phyloP scores from a whole-genome alignment of 2,329 filamentous ascomycete species.

The Tympanopsis confertula region DNA sequence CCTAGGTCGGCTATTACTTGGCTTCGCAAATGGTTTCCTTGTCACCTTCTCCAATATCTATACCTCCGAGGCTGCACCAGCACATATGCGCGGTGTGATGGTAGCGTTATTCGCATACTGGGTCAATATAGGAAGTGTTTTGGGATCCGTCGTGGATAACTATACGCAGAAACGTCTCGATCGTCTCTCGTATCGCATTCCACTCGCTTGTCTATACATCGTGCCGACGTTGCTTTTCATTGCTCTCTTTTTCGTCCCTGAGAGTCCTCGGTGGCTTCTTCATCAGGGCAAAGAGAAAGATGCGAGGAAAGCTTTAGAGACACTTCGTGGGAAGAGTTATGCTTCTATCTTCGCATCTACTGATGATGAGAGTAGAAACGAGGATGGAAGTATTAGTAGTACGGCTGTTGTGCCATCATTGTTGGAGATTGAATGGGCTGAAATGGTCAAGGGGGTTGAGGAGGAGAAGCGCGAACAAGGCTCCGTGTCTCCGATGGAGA shows the following conservation, averaged over 20 bases:
- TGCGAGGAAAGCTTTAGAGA: constrained; percentile 13
- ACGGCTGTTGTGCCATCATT: constrained; percentile 10
- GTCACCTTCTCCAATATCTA: constrained; percentile 34
- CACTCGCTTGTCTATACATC: constrained; percentile 29
- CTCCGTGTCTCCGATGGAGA: constrained; percentile 20
- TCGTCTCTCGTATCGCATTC: constrained; percentile 32
- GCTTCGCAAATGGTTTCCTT: constrained; percentile 28
- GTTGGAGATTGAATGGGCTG: constrained; percentile 24
- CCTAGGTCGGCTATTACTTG: constrained; percentile 29
- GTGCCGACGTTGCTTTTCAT: constrained; percentile 32
- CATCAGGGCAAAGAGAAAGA: constrained; percentile 13
- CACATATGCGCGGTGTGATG: constrained; percentile 34
- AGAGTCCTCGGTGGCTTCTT: constrained; percentile 30
- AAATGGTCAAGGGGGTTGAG: constrained; percentile 24
- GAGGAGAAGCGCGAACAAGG: constrained; percentile 19
- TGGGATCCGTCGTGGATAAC: constrained; percentile 31
- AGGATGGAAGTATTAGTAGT: constrained; percentile 7
- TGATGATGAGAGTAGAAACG: constrained; percentile 6
- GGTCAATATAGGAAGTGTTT: constrained; percentile 32
- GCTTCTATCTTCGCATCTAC: constrained; percentile 4
- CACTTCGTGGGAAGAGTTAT: no score
- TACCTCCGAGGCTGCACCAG: constrained; percentile 32
- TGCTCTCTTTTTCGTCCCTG: constrained; percentile 31
- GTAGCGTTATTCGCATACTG: constrained; percentile 34
- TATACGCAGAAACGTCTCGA: constrained; percentile 21